Evolutionary conservation across 73 alveolate genomes (phyloP).

Genomic region (Loxodes magnus): DNA sequence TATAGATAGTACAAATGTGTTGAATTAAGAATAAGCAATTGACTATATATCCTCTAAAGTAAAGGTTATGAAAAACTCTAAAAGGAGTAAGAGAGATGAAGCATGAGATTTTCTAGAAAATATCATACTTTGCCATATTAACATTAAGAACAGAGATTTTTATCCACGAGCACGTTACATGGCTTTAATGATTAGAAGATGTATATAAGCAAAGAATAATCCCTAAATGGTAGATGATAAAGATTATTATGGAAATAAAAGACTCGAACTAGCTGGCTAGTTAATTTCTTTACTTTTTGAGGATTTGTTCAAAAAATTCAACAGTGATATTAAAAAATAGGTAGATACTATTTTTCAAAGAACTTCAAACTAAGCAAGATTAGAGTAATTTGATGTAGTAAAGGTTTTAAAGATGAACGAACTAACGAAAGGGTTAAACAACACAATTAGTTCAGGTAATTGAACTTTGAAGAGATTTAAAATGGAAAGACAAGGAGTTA

Average conservation of each 20-base stretch:
- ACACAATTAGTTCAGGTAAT: constrained; percentile 93
- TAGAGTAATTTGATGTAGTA: constrained; percentile 28
- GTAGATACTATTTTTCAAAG: constrained; percentile 48
- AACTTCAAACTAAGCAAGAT: constrained; percentile 20
- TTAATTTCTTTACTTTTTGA: constrained; percentile 90
- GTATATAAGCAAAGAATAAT: constrained; percentile 88
- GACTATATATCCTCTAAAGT: constrained; percentile 62
- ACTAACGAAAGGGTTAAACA: constrained; percentile 74
- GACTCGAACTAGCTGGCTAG: constrained; percentile 97
- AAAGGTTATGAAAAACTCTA: constrained; percentile 34
- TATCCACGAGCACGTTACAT: constrained; percentile 58
- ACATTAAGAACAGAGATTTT: constrained; percentile 60
- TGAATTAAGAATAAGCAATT: constrained; percentile 72
- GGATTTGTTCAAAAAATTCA: constrained; percentile 86
- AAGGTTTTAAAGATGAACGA: constrained; percentile 44
- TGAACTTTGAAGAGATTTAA: constrained; percentile 96
- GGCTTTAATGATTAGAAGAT: constrained; percentile 90
- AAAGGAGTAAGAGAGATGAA: constrained; percentile 45
- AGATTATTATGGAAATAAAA: constrained; percentile 99
- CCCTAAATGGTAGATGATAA: constrained; percentile 86
- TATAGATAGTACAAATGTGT: constrained; percentile 57
- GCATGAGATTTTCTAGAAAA: constrained; percentile 54
- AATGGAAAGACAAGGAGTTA: constrained; percentile 95
- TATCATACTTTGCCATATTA: constrained; percentile 80
- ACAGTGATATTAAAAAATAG: constrained; percentile 68